phyloP scores from a whole-genome alignment of 805 yeast species.

The Kodamaea neixiangensis region DNA sequence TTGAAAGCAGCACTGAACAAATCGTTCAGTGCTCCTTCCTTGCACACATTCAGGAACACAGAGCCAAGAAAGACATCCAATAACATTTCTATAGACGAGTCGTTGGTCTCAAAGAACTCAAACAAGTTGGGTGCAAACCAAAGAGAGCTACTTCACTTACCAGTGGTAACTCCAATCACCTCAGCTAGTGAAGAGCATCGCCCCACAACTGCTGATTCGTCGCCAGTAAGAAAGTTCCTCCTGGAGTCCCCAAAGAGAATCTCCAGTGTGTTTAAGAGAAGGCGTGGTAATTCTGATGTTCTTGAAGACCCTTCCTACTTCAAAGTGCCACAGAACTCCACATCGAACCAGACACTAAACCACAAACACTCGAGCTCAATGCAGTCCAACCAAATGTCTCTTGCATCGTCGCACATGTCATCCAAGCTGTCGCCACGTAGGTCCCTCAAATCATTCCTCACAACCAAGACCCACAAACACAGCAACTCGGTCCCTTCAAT shows the following conservation, averaged over 20 bases:
- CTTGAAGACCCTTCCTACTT: not conserved
- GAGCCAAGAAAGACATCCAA: slow-evolving; percentile 14
- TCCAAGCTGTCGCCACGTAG: slow-evolving; percentile 36
- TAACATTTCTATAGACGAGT: slow-evolving; percentile 4
- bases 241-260: slow-evolving; percentile 32
- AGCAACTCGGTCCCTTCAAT: slow-evolving; percentile 10
- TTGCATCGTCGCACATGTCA: slow-evolving; percentile 26
- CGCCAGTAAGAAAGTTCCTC: slow-evolving; percentile 36
- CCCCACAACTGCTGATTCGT: slow-evolving; percentile 18
- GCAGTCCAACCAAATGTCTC: slow-evolving; percentile 28
- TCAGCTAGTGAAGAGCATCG: not conserved
- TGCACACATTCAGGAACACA: slow-evolving; percentile 37
- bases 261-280: slow-evolving; percentile 21
- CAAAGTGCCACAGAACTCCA: not conserved
- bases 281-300: slow-evolving; percentile 3
- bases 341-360: not conserved
- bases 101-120: slow-evolving; percentile 1
- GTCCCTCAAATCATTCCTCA: slow-evolving; percentile 23
- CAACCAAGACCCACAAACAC: slow-evolving; percentile 15
- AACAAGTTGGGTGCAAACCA: not conserved
- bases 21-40: slow-evolving; percentile 42
- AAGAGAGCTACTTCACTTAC: not conserved
- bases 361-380: slow-evolving; percentile 32
- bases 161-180: not conserved
- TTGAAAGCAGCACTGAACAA: slow-evolving; percentile 11